Evolutionary conservation across 495 filamentous ascomycete genomes (phyloP).

Genomic region (Penicillium odoratum): DNA sequence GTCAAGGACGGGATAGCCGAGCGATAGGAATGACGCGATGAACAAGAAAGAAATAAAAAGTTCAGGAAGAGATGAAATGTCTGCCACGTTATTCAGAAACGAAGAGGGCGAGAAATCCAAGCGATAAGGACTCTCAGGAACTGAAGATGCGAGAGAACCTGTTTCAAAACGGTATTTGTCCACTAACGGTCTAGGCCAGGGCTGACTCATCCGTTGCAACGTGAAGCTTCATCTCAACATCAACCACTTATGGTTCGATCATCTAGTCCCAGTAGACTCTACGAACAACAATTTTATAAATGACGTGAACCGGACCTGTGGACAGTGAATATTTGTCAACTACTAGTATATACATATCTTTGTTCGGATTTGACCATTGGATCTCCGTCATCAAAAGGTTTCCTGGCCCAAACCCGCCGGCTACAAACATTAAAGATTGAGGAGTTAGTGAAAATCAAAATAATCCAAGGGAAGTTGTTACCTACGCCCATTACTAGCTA

Average conservation of each 20-base stretch:
- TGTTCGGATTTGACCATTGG: background rate
- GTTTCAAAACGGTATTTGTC: background rate
- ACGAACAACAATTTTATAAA: too few relatives aligned
- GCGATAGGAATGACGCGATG: background rate
- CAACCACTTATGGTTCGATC: too few relatives aligned
- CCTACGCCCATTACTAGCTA: constrained; percentile 12
- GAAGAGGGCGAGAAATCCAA: background rate
- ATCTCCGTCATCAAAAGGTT: constrained; percentile 2
- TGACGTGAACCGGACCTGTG: too few relatives aligned
- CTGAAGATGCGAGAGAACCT: background rate
- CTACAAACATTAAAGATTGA: constrained; percentile 3
- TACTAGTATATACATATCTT: background rate
- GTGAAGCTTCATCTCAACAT: too few relatives aligned
- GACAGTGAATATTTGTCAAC: too few relatives aligned
- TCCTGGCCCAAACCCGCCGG: constrained; percentile 23
- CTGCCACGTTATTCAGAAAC: too few relatives aligned
- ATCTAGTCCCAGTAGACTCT: too few relatives aligned
- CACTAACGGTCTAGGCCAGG: background rate
- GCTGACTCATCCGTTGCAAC: background rate
- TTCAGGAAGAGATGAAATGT: background rate
- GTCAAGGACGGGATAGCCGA: constrained; percentile 21
- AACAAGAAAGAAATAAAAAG: background rate
- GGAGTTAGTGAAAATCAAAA: too few relatives aligned
- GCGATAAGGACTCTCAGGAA: background rate
- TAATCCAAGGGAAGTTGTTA: background rate